phyloP scores from a whole-genome alignment of 1,139 yeast genomes.

The Casaregolazyma suthepensis region DNA sequence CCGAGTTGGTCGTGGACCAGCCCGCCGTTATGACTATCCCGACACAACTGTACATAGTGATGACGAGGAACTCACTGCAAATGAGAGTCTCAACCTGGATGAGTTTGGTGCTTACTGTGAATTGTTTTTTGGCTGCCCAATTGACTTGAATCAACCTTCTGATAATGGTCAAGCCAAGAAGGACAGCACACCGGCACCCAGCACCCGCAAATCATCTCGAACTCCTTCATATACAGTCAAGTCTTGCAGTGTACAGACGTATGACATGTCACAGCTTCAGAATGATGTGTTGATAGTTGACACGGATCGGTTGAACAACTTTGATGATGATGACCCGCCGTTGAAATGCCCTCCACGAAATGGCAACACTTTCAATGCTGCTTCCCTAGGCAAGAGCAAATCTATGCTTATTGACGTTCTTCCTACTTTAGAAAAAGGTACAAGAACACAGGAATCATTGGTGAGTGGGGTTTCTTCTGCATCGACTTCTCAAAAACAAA shows the following conservation, averaged over 20 bases:
- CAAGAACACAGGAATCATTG: neutral
- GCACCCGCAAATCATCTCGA: neutral
- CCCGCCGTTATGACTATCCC: neutral
- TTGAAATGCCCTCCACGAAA: constrained; percentile 2
- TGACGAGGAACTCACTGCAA: neutral
- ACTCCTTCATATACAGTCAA: neutral
- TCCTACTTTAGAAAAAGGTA: neutral
- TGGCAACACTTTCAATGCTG: neutral
- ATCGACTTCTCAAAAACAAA: neutral
- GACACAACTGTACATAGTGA: neutral
- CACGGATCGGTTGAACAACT: neutral
- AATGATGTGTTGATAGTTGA: neutral
- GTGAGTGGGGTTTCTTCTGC: neutral
- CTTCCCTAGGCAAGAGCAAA: neutral
- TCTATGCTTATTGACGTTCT: constrained; percentile 2
- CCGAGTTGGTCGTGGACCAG: neutral
- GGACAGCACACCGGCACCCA: neutral
- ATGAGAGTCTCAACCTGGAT: neutral
- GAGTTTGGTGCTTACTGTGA: neutral
- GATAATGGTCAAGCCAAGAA: neutral
- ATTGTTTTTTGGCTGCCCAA: neutral
- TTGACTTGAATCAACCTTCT: neutral
- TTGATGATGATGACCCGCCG: neutral
- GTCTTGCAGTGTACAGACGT: neutral
- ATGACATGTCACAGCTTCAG: neutral